A percentile compares a stretch with the other conserved stretches of the same genome.
Evolutionary conservation across 2,329 filamentous ascomycete species (phyloP).

Genomic region (Neobulgaria alba): DNA sequence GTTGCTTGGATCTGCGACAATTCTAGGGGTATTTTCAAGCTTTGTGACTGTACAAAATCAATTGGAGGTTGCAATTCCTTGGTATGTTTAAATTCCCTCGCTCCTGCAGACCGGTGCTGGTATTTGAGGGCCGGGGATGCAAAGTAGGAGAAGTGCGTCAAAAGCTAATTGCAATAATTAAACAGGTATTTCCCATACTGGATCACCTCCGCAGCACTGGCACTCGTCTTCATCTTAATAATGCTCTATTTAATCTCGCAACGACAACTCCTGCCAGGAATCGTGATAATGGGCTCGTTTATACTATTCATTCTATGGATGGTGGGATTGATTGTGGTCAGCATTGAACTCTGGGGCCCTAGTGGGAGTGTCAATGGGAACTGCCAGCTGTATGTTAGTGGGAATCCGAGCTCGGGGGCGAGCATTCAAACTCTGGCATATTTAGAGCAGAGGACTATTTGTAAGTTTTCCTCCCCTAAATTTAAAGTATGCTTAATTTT

Average conservation of each 20-base stretch:
- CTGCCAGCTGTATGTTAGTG: slow-evolving; percentile 51
- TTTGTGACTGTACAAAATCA: slow-evolving; percentile 52
- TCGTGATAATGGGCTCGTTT: slow-evolving; percentile 57
- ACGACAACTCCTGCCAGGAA: slow-evolving; percentile 53
- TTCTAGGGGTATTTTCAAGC: slow-evolving; percentile 52
- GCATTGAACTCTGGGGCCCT: slow-evolving; percentile 56
- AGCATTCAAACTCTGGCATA: slow-evolving; percentile 50
- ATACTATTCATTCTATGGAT: slow-evolving; percentile 61
- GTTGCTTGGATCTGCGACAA: slow-evolving; percentile 47
- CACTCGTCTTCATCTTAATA: slow-evolving; percentile 56
- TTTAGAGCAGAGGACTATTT: slow-evolving; percentile 55
- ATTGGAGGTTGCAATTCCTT: slow-evolving; percentile 47
- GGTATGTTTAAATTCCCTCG: slow-evolving; percentile 35
- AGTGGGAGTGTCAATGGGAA: slow-evolving; percentile 48
- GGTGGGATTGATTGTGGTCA: slow-evolving; percentile 53
- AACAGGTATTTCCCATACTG: slow-evolving; percentile 60
- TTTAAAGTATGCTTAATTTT: slow-evolving; percentile 19
- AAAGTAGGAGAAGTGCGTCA: too few relatives aligned
- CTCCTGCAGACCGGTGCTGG: too few relatives aligned
- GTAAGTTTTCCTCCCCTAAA: slow-evolving; percentile 36
- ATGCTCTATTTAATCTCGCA: slow-evolving; percentile 55
- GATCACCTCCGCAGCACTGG: slow-evolving; percentile 49
- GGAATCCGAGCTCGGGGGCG: slow-evolving; percentile 40
- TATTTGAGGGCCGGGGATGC: too few relatives aligned
- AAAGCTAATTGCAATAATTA: too few relatives aligned